These are phyloP conservation scores for Fistulina hepatica DNA, from an alignment of 1,284 basidiomycete species.

Conservation along the genomic window DNA sequence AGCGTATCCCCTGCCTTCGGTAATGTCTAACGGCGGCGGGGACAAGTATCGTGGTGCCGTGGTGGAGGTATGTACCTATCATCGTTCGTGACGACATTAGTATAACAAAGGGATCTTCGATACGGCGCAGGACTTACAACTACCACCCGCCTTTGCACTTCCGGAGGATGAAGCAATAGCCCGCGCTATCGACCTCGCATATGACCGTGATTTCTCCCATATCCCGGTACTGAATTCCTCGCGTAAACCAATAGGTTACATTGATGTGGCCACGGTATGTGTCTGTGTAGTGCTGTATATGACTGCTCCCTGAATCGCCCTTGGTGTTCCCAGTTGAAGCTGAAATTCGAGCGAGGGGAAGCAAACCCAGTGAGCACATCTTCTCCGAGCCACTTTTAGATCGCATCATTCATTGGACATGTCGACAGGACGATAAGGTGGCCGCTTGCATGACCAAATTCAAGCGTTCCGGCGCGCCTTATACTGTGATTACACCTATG, in stretches of 20 bases:
- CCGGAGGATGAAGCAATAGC: constrained; percentile 60
- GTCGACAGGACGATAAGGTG: constrained; percentile 48
- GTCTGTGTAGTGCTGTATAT: not conserved
- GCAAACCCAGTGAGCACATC: too few species aligned
- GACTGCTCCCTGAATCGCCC: constrained; percentile 5
- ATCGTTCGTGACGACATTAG: constrained; percentile 1
- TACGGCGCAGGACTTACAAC: constrained; percentile 65
- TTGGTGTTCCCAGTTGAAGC: too few species aligned
- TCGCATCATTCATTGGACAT: constrained; percentile 1
- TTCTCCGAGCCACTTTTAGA: too few species aligned
- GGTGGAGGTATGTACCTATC: constrained; percentile 48
- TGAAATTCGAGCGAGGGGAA: too few species aligned
- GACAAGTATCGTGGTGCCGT: constrained; percentile 75
- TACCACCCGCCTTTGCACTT: constrained; percentile 82
- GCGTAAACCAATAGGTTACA: constrained; percentile 70
- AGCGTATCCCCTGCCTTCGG: too few species aligned
- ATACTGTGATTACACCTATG: constrained; percentile 71
- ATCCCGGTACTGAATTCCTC: constrained; percentile 76
- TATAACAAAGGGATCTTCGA: constrained; percentile 3
- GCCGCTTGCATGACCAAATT: constrained; percentile 68
- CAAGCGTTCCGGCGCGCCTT: constrained; percentile 54
- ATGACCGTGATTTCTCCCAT: constrained; percentile 84
- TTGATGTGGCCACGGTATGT: constrained; percentile 68
- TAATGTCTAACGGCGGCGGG: not conserved
- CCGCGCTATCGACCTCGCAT: constrained; percentile 73